phyloP scores from a whole-genome alignment of 2,329 filamentous ascomycete genomes.

The Hyphodiscus sp. region DNA sequence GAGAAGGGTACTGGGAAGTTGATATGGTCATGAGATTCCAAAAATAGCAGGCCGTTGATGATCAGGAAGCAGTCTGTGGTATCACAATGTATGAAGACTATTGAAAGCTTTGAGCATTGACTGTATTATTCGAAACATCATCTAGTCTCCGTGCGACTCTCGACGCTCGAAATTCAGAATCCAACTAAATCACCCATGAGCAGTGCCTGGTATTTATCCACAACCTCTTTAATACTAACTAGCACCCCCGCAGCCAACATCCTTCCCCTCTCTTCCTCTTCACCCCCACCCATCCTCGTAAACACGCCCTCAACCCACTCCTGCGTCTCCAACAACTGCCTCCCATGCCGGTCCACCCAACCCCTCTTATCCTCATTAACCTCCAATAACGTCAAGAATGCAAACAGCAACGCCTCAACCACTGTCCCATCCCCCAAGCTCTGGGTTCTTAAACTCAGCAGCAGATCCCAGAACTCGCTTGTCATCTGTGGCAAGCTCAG shows the following conservation, averaged over 20 bases:
- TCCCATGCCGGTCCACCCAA: conserved; percentile 67
- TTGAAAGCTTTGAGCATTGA: neutral
- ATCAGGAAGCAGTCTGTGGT: too few species aligned
- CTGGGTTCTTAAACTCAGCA: conserved; percentile 61
- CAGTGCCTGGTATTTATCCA: conserved; percentile 72
- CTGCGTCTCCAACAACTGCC: conserved; percentile 75
- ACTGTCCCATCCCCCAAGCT: conserved; percentile 58
- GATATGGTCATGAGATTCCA: too few species aligned
- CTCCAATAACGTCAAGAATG: conserved; percentile 73
- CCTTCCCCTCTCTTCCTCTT: conserved; percentile 74
- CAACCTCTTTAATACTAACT: conserved; percentile 71
- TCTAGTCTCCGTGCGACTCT: neutral
- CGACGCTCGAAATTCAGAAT: conserved; percentile 18
- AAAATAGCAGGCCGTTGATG: too few species aligned
- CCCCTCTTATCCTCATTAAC: conserved; percentile 69
- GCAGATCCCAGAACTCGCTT: conserved; percentile 74
- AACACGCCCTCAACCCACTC: conserved; percentile 82
- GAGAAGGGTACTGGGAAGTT: too few species aligned
- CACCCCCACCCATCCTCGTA: conserved; percentile 41
- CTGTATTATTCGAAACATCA: neutral
- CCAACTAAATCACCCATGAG: conserved; percentile 63
- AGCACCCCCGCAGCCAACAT: conserved; percentile 71
- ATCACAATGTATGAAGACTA: neutral
- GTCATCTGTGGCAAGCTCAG: conserved; percentile 74
- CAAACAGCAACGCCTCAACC: conserved; percentile 69